Evolutionary conservation across 495 filamentous ascomycete species (phyloP).

Genomic region (Sporormia fimetaria): DNA sequence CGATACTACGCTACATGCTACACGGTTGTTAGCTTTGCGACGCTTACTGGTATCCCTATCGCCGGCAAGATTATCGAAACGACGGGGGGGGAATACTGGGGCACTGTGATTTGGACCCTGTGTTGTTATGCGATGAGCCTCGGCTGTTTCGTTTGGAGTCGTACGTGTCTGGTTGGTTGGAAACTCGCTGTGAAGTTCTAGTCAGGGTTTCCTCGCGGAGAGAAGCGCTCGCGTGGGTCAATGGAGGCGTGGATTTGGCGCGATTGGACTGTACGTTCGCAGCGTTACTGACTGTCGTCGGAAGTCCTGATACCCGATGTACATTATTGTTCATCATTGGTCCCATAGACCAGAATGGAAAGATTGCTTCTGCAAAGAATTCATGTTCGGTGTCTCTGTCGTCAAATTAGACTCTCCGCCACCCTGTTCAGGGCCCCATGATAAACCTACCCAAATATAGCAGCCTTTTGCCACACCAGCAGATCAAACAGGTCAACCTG

Average conservation of each 20-base stretch:
- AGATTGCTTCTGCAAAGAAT: neutral
- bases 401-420: too few species aligned
- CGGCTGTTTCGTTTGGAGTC: conserved; percentile 48
- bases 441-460: too few species aligned
- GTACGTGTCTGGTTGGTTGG: conserved; percentile 61
- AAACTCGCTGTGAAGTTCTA: conserved; percentile 41
- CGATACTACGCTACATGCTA: conserved; percentile 78
- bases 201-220: neutral
- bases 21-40: conserved; percentile 80
- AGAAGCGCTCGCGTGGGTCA: too few species aligned
- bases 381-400: too few species aligned
- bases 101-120: conserved; percentile 57
- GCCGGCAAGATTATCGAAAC: conserved; percentile 51
- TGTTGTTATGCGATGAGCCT: conserved; percentile 50
- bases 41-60: conserved; percentile 78
- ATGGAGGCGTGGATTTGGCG: too few species aligned
- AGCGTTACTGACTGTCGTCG: too few species aligned
- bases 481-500: too few species aligned
- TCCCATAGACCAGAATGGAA: neutral
- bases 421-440: too few species aligned
- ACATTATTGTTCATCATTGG: too few species aligned
- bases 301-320: too few species aligned
- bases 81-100: conserved; percentile 41
- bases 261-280: too few species aligned
- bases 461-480: too few species aligned